phyloP scores from a whole-genome alignment of 129 eudicot species.

The Centrapalus pauciflorus region DNA sequence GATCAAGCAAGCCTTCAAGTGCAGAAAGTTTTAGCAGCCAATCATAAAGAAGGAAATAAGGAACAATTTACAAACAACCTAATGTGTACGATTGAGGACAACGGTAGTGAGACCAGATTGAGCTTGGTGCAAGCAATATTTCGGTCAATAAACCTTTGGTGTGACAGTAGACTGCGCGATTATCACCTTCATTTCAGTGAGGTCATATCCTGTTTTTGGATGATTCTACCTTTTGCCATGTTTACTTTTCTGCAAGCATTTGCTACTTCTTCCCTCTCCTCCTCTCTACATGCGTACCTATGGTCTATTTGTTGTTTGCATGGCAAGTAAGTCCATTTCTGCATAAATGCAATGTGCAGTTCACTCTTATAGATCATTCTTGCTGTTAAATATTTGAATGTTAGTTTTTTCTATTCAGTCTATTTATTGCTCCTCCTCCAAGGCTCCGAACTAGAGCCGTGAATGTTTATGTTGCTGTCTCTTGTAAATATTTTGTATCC shows the following conservation, averaged over 20 bases:
- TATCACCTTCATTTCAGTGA: slow-evolving; percentile 78
- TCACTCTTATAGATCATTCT: neutral
- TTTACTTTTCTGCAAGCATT: slow-evolving; percentile 9
- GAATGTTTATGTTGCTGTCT: slow-evolving; percentile 2
- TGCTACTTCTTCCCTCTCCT: neutral
- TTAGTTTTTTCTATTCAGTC: neutral
- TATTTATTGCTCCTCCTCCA: neutral
- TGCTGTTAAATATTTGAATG: neutral
- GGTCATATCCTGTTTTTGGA: slow-evolving; percentile 41
- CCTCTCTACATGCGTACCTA: neutral
- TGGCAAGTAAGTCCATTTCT: neutral
- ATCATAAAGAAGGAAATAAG: slow-evolving; percentile 42
- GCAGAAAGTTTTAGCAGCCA: slow-evolving; percentile 46
- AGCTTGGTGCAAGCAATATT: slow-evolving; percentile 62
- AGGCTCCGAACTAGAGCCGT: neutral
- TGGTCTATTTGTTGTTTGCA: neutral
- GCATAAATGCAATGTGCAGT: neutral
- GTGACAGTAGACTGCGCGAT: slow-evolving; percentile 71
- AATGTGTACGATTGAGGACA: slow-evolving; percentile 34
- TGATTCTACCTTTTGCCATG: neutral
- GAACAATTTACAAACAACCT: slow-evolving; percentile 37
- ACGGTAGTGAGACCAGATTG: slow-evolving; percentile 32
- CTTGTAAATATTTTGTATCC: neutral
- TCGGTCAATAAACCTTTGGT: slow-evolving; percentile 63
- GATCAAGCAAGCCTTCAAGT: slow-evolving; percentile 60